Base-by-base conservation (phyloP, 2,329 filamentous ascomycete genomes). In the Colletotrichum costaricense region DNA sequence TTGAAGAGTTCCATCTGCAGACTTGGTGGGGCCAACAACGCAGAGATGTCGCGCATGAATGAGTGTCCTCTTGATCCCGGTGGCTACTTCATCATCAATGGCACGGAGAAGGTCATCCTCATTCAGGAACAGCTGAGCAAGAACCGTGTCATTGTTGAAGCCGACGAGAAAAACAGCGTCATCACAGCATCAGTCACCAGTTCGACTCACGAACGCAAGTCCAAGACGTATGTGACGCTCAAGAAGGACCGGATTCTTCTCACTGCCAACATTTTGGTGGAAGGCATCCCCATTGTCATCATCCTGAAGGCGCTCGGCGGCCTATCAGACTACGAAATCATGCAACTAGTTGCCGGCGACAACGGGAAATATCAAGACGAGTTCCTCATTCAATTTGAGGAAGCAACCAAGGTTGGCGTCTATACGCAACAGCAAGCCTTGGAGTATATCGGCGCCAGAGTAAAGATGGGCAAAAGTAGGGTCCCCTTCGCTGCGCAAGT, bases 81-180 rank as follows among this genome's bases (percentile, higher is more conserved):
- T 75, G 97, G 97, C 65, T 99, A 99, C 82, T 99, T 99, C 79
- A 97, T 99, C 79, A 95, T 98, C 76, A 95, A 96, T 78, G 97
- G 97, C 59, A 98, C 97, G 24, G 97, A 99, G 82, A 99, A 99
- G 86, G 97, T 99, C 77, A 99, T 99, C 80, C 86, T 99, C 56
- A 97, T 99, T 16, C 97, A 99, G 83, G 97, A 99, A 81, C 97
- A 99, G 84, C 87, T 99, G 80, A 99, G 97, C 89, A 99, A 99
- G 89, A 99, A 99, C 84, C 92, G 97, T 86, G 94, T 99, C 79
- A 98, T 99, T 81, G 96, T 99, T 19, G 97, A 99, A 84, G 93
- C 94, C 68, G 94, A 96, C 78, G 89, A 93, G 65, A 97, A 97
- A 85, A 98, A 98, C 84, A 94, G 94, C 73, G 92, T 97, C 76